Evolutionary conservation across 23 red algal genomes (phyloP).

Genomic region (Porphyridium purpureum): DNA sequence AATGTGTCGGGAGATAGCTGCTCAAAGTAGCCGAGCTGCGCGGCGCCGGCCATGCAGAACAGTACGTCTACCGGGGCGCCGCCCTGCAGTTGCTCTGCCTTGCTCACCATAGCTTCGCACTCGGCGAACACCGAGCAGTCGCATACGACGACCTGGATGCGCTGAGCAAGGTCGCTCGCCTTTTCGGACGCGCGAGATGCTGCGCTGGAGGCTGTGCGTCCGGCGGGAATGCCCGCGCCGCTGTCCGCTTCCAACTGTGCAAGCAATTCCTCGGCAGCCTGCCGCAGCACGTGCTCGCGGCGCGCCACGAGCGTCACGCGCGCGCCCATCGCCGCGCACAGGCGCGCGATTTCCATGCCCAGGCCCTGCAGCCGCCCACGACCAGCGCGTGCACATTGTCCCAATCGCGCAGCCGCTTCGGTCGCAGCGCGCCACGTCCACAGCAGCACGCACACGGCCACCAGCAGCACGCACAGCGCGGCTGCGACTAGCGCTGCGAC

Average conservation of each 20-base stretch:
- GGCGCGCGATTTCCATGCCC: constrained; percentile 35
- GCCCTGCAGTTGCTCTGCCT: background rate
- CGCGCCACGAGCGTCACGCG: constrained; percentile 70
- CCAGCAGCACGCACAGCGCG: no score
- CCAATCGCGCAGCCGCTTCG: no score
- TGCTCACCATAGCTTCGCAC: constrained; percentile 25
- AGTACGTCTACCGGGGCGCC: constrained; percentile 46
- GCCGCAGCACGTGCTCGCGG: constrained; percentile 13
- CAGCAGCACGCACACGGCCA: no score
- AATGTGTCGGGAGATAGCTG: constrained; percentile 12
- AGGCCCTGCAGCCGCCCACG: no score
- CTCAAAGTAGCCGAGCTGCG: constrained; percentile 73
- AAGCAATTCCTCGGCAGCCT: constrained; percentile 20
- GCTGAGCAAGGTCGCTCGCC: constrained; percentile 1
- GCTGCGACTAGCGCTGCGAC: no score
- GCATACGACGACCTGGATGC: constrained; percentile 8
- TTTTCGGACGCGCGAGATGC: constrained; percentile 2
- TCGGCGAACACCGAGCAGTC: constrained; percentile 20
- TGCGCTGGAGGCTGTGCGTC: background rate
- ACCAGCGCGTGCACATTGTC: no score
- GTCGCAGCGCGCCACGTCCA: no score
- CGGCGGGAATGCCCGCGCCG: background rate
- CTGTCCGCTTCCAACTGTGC: background rate
- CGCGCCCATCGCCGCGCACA: constrained; percentile 17
- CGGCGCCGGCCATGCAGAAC: constrained; percentile 48